Percentiles rank a stretch among this genome's conserved stretches.
Conservation (phyloP, 2,329 filamentous ascomycete genomes). For the Alternaria brassicicola region DNA sequence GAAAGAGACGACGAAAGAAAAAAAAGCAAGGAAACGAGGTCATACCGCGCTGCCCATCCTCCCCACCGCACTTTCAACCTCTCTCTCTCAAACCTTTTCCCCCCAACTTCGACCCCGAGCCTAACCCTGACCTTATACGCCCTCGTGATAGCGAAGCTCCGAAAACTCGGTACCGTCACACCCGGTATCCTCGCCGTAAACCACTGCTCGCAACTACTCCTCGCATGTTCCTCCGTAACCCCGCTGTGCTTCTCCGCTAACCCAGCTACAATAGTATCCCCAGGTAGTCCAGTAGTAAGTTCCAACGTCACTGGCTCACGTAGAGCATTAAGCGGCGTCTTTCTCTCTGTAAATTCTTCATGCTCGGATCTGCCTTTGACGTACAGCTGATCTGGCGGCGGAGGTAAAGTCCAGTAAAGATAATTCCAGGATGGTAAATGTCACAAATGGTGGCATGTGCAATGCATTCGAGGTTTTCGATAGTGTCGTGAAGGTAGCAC, state of each 20-base stretch:
- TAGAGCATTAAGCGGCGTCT: slow-evolving; percentile 26
- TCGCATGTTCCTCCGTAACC: slow-evolving; percentile 18
- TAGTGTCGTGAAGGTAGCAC: slow-evolving; percentile 19
- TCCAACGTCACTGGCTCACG: slow-evolving; percentile 17
- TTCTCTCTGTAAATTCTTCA: slow-evolving; percentile 12
- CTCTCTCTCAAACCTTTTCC: neutral
- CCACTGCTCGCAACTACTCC: slow-evolving; percentile 20
- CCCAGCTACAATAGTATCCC: neutral
- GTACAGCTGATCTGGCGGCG: slow-evolving; percentile 3
- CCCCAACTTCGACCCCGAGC: slow-evolving; percentile 2
- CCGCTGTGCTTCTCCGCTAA: neutral
- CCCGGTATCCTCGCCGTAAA: slow-evolving; percentile 30
- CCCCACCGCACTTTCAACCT: neutral
- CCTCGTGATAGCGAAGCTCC: slow-evolving; percentile 31
- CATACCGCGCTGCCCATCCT: neutral
- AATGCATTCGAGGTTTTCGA: slow-evolving; percentile 16
- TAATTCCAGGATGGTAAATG: slow-evolving; percentile 25
- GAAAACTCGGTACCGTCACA: slow-evolving; percentile 28
- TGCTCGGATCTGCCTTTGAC: neutral
- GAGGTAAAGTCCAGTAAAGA: slow-evolving; percentile 28
- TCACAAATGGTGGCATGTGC: slow-evolving; percentile 19
- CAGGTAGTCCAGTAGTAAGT: neutral
- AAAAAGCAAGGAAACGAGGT: no score
- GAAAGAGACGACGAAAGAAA: no score
- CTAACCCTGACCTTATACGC: slow-evolving; percentile 29